Evolutionary conservation across 1,284 basidiomycete species (phyloP).

Genomic region (Marasmius tenuissimus): DNA sequence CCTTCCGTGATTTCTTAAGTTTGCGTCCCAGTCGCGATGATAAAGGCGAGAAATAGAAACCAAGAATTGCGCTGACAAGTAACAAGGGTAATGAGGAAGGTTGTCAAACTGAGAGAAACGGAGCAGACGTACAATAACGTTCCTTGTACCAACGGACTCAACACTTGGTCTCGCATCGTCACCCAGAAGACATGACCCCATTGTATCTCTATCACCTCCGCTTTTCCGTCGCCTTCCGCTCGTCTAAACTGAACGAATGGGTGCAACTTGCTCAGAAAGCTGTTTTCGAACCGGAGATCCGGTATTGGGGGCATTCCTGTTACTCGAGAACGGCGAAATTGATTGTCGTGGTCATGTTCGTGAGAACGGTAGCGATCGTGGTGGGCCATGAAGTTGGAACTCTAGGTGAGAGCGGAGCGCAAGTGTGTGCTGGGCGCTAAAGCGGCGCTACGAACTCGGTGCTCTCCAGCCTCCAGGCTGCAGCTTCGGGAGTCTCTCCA

Average conservation of each 20-base stretch:
- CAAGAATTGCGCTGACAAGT: conserved; percentile 43
- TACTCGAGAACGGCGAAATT: neutral
- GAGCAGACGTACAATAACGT: conserved; percentile 53
- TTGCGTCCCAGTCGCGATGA: conserved; percentile 24
- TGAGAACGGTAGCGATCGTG: neutral
- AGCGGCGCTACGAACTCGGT: neutral
- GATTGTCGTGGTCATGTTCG: neutral
- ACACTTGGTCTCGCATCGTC: conserved; percentile 65
- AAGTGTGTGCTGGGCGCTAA: neutral
- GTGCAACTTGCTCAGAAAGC: conserved; percentile 60
- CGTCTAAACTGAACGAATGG: conserved; percentile 48
- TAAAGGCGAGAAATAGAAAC: conserved; percentile 39
- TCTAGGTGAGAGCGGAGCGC: neutral
- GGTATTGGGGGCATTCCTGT: conserved; percentile 39
- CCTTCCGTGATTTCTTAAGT: conserved; percentile 28
- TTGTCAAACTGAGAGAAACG: neutral
- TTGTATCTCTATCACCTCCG: conserved; percentile 47
- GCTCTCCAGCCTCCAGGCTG: neutral
- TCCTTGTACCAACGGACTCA: conserved; percentile 71
- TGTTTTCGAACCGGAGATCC: conserved; percentile 72
- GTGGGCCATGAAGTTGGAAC: neutral
- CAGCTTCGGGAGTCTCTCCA: too few relatives aligned
- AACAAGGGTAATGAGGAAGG: neutral
- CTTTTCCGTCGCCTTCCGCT: conserved; percentile 18
- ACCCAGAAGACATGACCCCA: conserved; percentile 65